Percentiles rank a stretch among this genome's conserved stretches.
Conservation (phyloP, 352 stramenopile genomes). For the Globisporangium mamillatum region DNA sequence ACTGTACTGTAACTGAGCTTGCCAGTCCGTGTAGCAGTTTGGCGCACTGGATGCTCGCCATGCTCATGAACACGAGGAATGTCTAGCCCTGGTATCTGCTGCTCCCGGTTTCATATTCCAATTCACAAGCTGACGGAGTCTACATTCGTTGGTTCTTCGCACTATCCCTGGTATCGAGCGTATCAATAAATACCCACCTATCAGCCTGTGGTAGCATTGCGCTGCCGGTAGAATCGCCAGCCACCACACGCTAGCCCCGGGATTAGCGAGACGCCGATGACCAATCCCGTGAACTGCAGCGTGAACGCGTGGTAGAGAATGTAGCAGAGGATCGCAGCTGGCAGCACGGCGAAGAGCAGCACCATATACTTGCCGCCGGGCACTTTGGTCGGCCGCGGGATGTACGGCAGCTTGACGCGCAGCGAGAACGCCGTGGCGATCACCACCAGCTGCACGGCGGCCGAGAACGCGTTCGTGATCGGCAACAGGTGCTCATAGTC, state of each 20-base stretch:
- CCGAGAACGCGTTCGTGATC: conserved; percentile 91
- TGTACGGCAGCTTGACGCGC: conserved; percentile 61
- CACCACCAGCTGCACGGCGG: conserved; percentile 79
- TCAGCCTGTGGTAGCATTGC: conserved; percentile 11
- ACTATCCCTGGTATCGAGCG: too few species aligned
- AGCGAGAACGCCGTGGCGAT: conserved; percentile 89
- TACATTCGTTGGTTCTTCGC: too few species aligned
- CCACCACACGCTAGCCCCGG: conserved; percentile 26
- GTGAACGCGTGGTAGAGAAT: conserved; percentile 46
- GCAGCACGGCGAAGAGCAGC: conserved; percentile 30
- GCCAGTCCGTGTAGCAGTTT: too few species aligned
- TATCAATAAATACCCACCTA: not conserved
- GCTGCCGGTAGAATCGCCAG: conserved; percentile 9
- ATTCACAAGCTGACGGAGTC: too few species aligned
- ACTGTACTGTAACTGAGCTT: too few species aligned
- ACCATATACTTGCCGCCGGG: conserved; percentile 43
- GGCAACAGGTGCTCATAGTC: conserved; percentile 75
- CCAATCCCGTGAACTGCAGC: conserved; percentile 22
- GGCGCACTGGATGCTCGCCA: too few species aligned
- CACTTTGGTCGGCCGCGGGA: conserved; percentile 58
- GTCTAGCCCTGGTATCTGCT: too few species aligned
- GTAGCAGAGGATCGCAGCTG: conserved; percentile 42
- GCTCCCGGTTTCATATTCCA: too few species aligned
- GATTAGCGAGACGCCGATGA: conserved; percentile 37
- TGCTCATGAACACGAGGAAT: too few species aligned